Evolutionary conservation across 768 basidiomycete species (phyloP).

Genomic region (Suillus variegatus): DNA sequence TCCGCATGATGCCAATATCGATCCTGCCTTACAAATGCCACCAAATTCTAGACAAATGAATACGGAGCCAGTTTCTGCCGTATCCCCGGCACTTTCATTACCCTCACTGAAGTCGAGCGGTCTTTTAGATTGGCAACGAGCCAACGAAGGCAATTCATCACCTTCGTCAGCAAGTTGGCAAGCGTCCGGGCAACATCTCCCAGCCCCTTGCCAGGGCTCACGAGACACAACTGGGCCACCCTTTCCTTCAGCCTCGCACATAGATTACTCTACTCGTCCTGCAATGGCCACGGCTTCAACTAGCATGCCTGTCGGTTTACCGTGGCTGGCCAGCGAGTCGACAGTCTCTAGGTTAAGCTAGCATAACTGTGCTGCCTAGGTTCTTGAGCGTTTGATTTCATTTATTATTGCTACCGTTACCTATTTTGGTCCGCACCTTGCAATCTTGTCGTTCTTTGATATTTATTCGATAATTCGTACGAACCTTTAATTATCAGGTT

Average conservation of each 20-base stretch:
- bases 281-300: constrained; percentile 20
- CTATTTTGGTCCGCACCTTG: constrained; percentile 4
- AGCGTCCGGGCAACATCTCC: constrained; percentile 22
- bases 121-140: constrained; percentile 53
- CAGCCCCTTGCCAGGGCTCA: constrained; percentile 19
- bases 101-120: constrained; percentile 79
- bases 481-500: constrained; percentile 13
- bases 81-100: constrained; percentile 43
- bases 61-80: constrained; percentile 21
- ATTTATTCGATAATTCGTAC: constrained; percentile 23
- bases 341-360: constrained; percentile 32
- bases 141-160: constrained; percentile 10
- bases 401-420: neutral
- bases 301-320: constrained; percentile 66
- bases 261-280: constrained; percentile 19
- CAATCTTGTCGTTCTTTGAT: constrained; percentile 17
- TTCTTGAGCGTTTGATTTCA: neutral
- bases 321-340: constrained; percentile 69
- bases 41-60: constrained; percentile 22
- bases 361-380: neutral
- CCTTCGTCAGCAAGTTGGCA: constrained; percentile 25
- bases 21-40: constrained; percentile 31
- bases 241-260: constrained; percentile 11
- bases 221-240: constrained; percentile 22
- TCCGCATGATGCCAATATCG: constrained; percentile 31